Evolutionary conservation across 345 rosid species (phyloP).

Genomic region (Eucalyptus cladocalyx): DNA sequence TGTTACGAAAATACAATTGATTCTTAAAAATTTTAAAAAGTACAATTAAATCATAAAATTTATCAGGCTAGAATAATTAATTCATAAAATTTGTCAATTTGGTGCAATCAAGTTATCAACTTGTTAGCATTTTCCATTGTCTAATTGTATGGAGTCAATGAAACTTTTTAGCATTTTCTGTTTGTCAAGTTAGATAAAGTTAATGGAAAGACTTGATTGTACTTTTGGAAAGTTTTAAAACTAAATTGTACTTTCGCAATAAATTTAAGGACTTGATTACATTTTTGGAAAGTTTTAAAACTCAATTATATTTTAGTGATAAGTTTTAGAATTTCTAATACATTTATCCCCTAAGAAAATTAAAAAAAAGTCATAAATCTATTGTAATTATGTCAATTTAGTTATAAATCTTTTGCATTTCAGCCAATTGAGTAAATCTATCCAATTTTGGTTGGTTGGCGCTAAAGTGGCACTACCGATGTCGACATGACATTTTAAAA

Average conservation of each 20-base stretch:
- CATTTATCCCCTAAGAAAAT: no score
- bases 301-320: no score
- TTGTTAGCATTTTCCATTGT: background rate
- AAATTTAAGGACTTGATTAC: no score
- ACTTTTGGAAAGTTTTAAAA: no score
- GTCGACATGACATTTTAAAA: rapidly evolving
- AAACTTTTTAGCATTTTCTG: background rate
- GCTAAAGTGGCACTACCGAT: rapidly evolving
- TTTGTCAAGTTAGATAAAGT: background rate
- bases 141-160: no score
- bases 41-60: no score
- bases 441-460: rapidly evolving
- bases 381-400: no score
- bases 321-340: no score
- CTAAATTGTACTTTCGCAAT: rapidly evolving
- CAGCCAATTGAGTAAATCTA: rapidly evolving
- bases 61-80: rapidly evolving
- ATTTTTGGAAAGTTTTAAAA: no score
- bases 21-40: background rate
- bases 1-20: rapidly evolving
- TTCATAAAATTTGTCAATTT: no score
- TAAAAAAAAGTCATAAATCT: no score
- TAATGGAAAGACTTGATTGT: rapidly evolving
- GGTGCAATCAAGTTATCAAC: background rate
- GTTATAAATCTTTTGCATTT: rapidly evolving